Evolutionary conservation across 2,329 filamentous ascomycete genomes (phyloP).

Genomic region (Trichoderma asperellum): DNA sequence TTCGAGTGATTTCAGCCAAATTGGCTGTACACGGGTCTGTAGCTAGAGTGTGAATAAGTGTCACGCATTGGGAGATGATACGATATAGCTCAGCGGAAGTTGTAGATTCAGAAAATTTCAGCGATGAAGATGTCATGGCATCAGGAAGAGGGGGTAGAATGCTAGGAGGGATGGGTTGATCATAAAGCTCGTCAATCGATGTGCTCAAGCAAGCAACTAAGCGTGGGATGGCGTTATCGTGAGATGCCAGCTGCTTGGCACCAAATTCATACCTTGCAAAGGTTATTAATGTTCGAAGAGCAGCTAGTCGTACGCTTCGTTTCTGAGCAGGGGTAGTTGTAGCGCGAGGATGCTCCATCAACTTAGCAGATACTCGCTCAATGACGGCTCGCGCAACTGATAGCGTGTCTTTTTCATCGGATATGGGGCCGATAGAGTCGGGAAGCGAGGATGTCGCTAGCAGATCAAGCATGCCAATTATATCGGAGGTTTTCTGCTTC

Average conservation of each 20-base stretch:
- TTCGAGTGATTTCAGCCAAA: constrained; percentile 66
- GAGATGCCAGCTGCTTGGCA: constrained; percentile 65
- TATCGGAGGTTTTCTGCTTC: constrained; percentile 66
- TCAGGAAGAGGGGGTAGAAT: constrained; percentile 39
- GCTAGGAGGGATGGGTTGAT: constrained; percentile 52
- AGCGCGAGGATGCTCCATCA: constrained; percentile 58
- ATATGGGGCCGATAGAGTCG: constrained; percentile 68
- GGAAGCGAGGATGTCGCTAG: constrained; percentile 68
- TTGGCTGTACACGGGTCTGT: constrained; percentile 53
- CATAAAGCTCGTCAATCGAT: constrained; percentile 76
- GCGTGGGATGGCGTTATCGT: constrained; percentile 72
- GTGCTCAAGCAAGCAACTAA: constrained; percentile 66
- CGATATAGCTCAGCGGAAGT: constrained; percentile 44
- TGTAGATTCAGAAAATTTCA: constrained; percentile 30
- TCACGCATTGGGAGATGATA: constrained; percentile 54
- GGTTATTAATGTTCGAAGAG: constrained; percentile 59
- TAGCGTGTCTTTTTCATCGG: constrained; percentile 48
- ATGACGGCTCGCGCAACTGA: constrained; percentile 56
- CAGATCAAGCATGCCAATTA: constrained; percentile 66
- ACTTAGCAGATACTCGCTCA: constrained; percentile 64
- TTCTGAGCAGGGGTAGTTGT: constrained; percentile 45
- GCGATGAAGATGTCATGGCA: constrained; percentile 5
- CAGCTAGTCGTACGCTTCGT: constrained; percentile 50
- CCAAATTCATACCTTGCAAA: constrained; percentile 68
- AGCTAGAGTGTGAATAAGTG: constrained; percentile 57